phyloP scores from a whole-genome alignment of 2,329 filamentous ascomycete genomes.

The Fusarium sororula region DNA sequence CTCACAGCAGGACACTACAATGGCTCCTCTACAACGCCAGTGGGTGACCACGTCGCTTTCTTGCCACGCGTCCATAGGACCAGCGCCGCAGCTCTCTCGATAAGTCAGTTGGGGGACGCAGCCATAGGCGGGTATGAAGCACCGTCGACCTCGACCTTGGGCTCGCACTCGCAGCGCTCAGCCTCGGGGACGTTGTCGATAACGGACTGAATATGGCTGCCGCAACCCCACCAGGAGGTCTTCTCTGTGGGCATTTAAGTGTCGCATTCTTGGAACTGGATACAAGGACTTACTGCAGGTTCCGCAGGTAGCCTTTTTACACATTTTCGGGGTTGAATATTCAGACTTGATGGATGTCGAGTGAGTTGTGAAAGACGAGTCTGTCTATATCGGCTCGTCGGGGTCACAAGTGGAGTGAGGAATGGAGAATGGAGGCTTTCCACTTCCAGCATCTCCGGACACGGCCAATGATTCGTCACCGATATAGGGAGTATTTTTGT shows the following conservation, averaged over 20 bases:
- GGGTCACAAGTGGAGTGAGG: slow-evolving; percentile 12
- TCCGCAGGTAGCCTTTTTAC: slow-evolving; percentile 69
- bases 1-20: slow-evolving; percentile 12
- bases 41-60: slow-evolving; percentile 42
- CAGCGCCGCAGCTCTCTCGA: slow-evolving; percentile 39
- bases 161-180: slow-evolving; percentile 73
- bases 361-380: neutral
- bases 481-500: neutral
- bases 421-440: neutral
- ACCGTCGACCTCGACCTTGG: slow-evolving; percentile 68
- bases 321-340: slow-evolving; percentile 58
- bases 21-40: slow-evolving; percentile 45
- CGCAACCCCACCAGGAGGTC: slow-evolving; percentile 71
- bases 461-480: slow-evolving; percentile 12
- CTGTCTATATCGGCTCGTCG: neutral
- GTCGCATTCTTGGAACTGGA: neutral
- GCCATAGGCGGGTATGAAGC: slow-evolving; percentile 73
- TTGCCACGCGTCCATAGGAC: slow-evolving; percentile 45
- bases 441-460: slow-evolving; percentile 21
- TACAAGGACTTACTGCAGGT: slow-evolving; percentile 66
- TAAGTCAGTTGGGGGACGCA: slow-evolving; percentile 52
- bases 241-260: slow-evolving; percentile 29
- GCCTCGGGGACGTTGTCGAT: slow-evolving; percentile 66
- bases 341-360: neutral
- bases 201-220: slow-evolving; percentile 67